Conservation (phyloP, 805 yeast genomes). For the Zygosaccharomyces bisporus region DNA sequence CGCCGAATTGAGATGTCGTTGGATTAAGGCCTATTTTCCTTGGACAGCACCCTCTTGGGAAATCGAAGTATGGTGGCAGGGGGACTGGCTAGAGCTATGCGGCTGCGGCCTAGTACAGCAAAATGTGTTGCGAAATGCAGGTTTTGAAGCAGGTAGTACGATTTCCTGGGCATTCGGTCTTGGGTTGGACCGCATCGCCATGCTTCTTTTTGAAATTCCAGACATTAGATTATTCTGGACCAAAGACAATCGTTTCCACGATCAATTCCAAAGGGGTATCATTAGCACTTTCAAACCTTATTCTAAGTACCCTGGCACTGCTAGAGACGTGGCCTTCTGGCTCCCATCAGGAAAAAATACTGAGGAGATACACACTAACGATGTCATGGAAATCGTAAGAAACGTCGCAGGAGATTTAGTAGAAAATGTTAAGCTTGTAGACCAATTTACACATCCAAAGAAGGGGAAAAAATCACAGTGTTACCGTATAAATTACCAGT, state of each 20-base stretch:
- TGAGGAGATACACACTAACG: constrained; percentile 68
- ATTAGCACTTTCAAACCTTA: constrained; percentile 79
- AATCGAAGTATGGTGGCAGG: constrained; percentile 98
- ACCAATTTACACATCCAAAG: constrained; percentile 82
- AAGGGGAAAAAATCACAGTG: constrained; percentile 74
- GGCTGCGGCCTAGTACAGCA: constrained; percentile 92
- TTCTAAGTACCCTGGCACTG: constrained; percentile 84
- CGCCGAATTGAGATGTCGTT: constrained; percentile 72
- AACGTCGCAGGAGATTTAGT: constrained; percentile 80
- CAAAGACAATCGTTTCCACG: constrained; percentile 65
- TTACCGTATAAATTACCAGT: constrained; percentile 87
- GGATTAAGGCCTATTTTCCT: constrained; percentile 95
- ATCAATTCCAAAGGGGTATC: constrained; percentile 63
- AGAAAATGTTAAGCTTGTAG: constrained; percentile 76
- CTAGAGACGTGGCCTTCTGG: constrained; percentile 93
- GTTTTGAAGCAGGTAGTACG: constrained; percentile 49
- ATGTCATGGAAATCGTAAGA: constrained; percentile 90
- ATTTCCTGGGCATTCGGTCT: constrained; percentile 98
- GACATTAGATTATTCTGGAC: constrained; percentile 95
- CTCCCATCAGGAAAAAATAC: constrained; percentile 42
- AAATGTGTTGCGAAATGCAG: constrained; percentile 70
- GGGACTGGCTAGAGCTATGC: constrained; percentile 95
- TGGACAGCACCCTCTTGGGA: constrained; percentile 99
- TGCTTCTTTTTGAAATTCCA: constrained; percentile 92
- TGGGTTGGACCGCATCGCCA: constrained; percentile 92